Conservation (phyloP, 2,329 filamentous ascomycete genomes). For the Metarhizium brunneum region DNA sequence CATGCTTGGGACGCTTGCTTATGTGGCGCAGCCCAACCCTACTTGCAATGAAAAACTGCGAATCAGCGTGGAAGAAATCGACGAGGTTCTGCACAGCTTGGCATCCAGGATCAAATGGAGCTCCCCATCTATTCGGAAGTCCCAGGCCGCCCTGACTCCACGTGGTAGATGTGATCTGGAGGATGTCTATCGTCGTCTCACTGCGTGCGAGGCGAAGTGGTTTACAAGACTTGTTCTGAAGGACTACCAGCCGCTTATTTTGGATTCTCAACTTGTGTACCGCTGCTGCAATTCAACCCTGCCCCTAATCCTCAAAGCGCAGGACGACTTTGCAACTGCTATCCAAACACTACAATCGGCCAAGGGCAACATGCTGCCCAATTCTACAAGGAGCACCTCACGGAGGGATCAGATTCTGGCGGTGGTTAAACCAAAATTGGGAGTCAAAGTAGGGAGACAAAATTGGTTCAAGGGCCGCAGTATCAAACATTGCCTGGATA, state of each 20-base stretch:
- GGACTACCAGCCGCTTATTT: conserved; percentile 55
- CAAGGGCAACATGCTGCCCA: conserved; percentile 14
- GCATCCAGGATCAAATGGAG: conserved; percentile 65
- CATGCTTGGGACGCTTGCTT: not conserved
- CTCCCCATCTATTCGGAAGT: conserved; percentile 46
- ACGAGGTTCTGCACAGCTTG: conserved; percentile 53
- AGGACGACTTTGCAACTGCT: conserved; percentile 57
- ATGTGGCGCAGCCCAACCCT: conserved; percentile 33
- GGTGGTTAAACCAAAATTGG: conserved; percentile 41
- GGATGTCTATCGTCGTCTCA: conserved; percentile 48
- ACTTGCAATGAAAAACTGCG: conserved; percentile 17
- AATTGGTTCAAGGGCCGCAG: conserved; percentile 57
- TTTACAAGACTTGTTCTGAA: conserved; percentile 73
- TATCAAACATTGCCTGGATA: conserved; percentile 64
- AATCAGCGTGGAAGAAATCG: conserved; percentile 65
- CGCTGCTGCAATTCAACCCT: conserved; percentile 58
- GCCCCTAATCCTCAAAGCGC: conserved; percentile 59
- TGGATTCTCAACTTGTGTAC: conserved; percentile 50
- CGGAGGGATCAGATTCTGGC: conserved; percentile 15
- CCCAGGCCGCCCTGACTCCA: conserved; percentile 14
- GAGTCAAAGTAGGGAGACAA: conserved; percentile 56
- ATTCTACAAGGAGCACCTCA: conserved; percentile 2
- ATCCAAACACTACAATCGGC: conserved; percentile 39
- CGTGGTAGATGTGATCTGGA: conserved; percentile 38
- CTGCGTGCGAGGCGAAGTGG: conserved; percentile 74